Evolutionary conservation across 2,329 filamentous ascomycete species (phyloP).

Genomic region (Trichothecium sympodiale): DNA sequence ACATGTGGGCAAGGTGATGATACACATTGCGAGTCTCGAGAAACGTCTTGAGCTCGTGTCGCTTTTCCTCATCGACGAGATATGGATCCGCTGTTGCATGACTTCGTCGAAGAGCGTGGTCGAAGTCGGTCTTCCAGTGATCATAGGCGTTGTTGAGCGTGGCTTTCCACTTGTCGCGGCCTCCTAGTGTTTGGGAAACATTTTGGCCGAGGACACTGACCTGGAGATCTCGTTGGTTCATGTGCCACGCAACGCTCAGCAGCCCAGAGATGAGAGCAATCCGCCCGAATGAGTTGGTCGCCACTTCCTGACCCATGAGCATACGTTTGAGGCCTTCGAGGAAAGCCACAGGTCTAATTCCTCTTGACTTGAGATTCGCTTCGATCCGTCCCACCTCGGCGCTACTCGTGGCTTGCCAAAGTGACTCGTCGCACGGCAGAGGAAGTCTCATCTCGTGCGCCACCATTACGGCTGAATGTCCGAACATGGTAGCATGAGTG

Average conservation of each 20-base stretch:
- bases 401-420: conserved; percentile 86
- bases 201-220: conserved; percentile 68
- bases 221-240: conserved; percentile 92
- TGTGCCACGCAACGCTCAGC: conserved; percentile 90
- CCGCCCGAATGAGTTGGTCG: conserved; percentile 86
- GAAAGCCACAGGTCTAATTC: conserved; percentile 76
- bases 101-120: conserved; percentile 62
- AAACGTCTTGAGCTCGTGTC: conserved; percentile 53
- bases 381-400: conserved; percentile 80
- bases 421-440: conserved; percentile 79
- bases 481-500: conserved; percentile 95
- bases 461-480: conserved; percentile 93
- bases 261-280: conserved; percentile 91
- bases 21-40: conserved; percentile 84
- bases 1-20: conserved; percentile 93
- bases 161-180: conserved; percentile 81
- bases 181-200: conserved; percentile 69
- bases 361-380: conserved; percentile 66
- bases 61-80: conserved; percentile 42
- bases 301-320: conserved; percentile 72
- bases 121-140: conserved; percentile 87
- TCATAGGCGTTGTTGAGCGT: conserved; percentile 83
- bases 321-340: conserved; percentile 85
- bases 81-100: conserved; percentile 42
- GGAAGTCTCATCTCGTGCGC: conserved; percentile 89